phyloP scores from a whole-genome alignment of 345 rosid species.

The Draba incana region DNA sequence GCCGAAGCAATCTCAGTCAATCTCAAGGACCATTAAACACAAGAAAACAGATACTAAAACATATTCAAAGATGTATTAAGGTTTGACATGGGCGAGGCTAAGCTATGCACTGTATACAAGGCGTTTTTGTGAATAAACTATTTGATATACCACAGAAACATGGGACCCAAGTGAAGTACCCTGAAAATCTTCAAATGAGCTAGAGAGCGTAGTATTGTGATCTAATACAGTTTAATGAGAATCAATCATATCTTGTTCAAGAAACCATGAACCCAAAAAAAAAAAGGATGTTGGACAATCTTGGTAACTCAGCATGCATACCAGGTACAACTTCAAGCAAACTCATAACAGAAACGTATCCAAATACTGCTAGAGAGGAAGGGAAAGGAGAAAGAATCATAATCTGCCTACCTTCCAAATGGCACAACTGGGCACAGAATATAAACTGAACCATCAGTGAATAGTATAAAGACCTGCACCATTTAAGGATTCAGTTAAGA shows the following conservation, averaged over 20 bases:
- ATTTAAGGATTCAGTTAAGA: conserved; percentile 18
- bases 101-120: conserved; percentile 9
- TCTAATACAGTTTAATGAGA: conserved; percentile 6
- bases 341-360: conserved; percentile 24
- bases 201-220: conserved; percentile 3
- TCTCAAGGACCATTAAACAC: conserved; percentile 12
- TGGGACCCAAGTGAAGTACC: conserved; percentile 2
- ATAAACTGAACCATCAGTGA: conserved; percentile 83
- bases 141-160: background rate
- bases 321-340: conserved; percentile 10
- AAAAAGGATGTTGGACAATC: background rate
- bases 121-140: background rate
- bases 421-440: conserved; percentile 91
- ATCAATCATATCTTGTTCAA: too few relatives aligned
- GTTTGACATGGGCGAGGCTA: background rate
- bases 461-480: conserved; percentile 83
- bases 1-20: conserved; percentile 27
- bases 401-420: conserved; percentile 74
- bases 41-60: conserved; percentile 26
- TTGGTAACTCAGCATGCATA: background rate
- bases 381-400: conserved; percentile 6
- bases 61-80: conserved; percentile 7
- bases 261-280: too few relatives aligned
- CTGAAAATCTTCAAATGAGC: background rate
- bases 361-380: conserved; percentile 1